Evolutionary conservation across 257 asterid species (phyloP), one percentile per base, ranked within the genome.

Genomic region (Gardenia jasminoides): DNA sequence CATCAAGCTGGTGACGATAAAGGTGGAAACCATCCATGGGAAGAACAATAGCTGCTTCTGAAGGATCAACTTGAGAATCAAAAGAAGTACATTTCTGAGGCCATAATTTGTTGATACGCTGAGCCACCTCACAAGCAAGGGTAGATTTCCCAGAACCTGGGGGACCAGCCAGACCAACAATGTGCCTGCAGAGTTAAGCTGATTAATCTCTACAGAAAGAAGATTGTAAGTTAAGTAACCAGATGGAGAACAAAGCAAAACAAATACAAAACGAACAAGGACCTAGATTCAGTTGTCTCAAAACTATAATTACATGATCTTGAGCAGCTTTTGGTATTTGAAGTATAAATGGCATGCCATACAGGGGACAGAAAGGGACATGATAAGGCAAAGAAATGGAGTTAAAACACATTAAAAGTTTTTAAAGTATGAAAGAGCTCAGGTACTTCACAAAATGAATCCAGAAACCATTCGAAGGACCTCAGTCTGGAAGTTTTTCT

Each of bases 21-120:
- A 95, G 98, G 87, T 95, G 99, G 81, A 95, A 95, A 8, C 99
- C 99, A 84, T 95, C 99, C 98, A 93, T 95, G 82, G 98, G 97
- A 82, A 95, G 90, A 82, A 91, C 94, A 7, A 87, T 84, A 59
- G 99, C 96, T 69, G 89, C 91, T 81, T 88, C 92, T 44, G 92
- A 92, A 68, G 92, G 88, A 82, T 88, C 94, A 56, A 89, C 96
- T 86, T 84, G 97, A 78, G 92, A 93, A 87, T 91, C 97, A 85
- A 90, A 82, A 83, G 79, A 83, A 78, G 81, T 58, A 26, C 90
- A 86, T 70, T 83, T 89, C 59, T 88, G 91, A 73, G 88, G 83
- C 99, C 99, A 95, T 78, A 95, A 80, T 88, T 86, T 82, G 86
- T 93, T 95, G 86, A 93, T 91, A 80, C 91, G 90, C 52, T 47